A percentile compares a stretch with the other conserved stretches of the same genome.
Evolutionary conservation across 2,329 filamentous ascomycete species (phyloP).

Genomic region (Apiospora kogelbergensis): DNA sequence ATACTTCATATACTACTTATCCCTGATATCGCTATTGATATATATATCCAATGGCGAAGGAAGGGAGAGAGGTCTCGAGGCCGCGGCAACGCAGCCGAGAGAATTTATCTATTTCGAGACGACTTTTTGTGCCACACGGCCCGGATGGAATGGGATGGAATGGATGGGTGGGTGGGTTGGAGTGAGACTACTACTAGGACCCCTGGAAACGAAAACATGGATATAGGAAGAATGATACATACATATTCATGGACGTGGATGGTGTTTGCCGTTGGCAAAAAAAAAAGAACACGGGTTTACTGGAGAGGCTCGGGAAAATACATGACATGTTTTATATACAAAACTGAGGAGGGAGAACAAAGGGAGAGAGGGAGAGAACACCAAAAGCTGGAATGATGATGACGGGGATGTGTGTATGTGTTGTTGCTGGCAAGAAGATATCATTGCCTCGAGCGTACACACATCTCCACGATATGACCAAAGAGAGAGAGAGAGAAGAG

Average conservation of each 20-base stretch:
- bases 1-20: slow-evolving; percentile 23
- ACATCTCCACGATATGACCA: neutral
- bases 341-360: neutral
- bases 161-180: neutral
- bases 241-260: neutral
- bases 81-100: neutral
- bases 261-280: neutral
- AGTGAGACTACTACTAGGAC: no score
- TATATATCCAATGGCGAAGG: neutral
- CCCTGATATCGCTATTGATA: slow-evolving; percentile 5
- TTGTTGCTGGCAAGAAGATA: no score
- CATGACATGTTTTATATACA: neutral
- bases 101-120: neutral
- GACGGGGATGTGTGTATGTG: neutral
- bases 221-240: neutral
- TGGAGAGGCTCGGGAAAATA: neutral
- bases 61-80: neutral
- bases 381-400: neutral
- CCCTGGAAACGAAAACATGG: no score
- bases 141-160: neutral
- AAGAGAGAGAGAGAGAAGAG: neutral
- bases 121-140: slow-evolving; percentile 9
- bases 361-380: neutral
- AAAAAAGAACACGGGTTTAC: neutral
- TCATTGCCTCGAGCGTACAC: neutral